These are phyloP conservation scores for Nemania sp. DNA, from an alignment of 2,329 filamentous ascomycete species.

Conservation along the genomic window DNA sequence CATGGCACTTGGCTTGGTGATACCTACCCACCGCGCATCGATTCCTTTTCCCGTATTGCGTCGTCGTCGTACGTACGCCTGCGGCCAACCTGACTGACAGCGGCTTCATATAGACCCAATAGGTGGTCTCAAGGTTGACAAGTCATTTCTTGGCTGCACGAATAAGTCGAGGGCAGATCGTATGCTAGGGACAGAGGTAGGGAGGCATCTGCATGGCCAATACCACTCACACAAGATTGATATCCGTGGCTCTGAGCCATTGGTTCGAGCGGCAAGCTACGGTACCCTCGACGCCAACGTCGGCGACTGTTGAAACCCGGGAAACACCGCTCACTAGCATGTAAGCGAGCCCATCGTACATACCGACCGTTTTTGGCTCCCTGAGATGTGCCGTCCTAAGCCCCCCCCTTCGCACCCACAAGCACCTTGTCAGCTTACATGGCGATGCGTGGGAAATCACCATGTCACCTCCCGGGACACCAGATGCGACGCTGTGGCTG, in stretches of 20 bases:
- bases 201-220: constrained; percentile 21
- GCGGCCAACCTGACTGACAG: constrained; percentile 21
- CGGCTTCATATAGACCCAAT: constrained; percentile 13
- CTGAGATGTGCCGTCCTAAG: constrained; percentile 21
- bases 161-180: no score
- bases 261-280: constrained; percentile 23
- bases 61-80: constrained; percentile 8
- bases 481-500: constrained; percentile 31
- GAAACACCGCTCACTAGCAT: constrained; percentile 26
- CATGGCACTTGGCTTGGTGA: constrained; percentile 20
- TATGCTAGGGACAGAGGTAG: not conserved
- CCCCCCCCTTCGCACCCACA: constrained; percentile 25
- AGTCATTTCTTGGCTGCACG: constrained; percentile 17
- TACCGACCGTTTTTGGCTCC: constrained; percentile 21
- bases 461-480: constrained; percentile 25
- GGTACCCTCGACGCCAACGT: constrained; percentile 26
- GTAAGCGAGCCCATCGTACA: constrained; percentile 25
- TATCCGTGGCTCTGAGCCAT: constrained; percentile 30
- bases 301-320: constrained; percentile 30
- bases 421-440: constrained; percentile 23
- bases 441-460: constrained; percentile 28
- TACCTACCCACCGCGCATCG: constrained; percentile 16
- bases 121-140: constrained; percentile 6
- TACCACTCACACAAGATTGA: constrained; percentile 24
- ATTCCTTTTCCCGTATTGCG: constrained; percentile 3